These are phyloP conservation scores for Epichloe brachyelytri DNA, from an alignment of 2,329 filamentous ascomycete species.

Conservation along the genomic window DNA sequence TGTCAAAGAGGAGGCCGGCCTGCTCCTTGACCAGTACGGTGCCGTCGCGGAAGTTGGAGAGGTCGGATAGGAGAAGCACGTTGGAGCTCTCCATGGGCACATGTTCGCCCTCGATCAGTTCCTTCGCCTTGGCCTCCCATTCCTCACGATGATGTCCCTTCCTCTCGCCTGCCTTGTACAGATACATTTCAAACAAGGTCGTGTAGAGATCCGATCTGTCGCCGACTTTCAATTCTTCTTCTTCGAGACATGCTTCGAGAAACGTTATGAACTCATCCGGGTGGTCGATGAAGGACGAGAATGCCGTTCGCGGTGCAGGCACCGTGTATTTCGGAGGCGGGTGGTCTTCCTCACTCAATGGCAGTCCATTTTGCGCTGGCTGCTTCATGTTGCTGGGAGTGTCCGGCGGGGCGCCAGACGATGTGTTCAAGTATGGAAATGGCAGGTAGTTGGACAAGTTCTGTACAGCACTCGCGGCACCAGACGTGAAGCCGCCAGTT, in stretches of 20 bases:
- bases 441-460: conserved; percentile 76
- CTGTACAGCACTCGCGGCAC: conserved; percentile 66
- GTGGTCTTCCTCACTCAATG: conserved; percentile 34
- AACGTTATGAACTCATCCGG: conserved; percentile 85
- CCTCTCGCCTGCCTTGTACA: conserved; percentile 72
- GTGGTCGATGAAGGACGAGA: conserved; percentile 94
- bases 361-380: conserved; percentile 37
- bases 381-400: conserved; percentile 36
- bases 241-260: conserved; percentile 72
- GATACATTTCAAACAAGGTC: conserved; percentile 94
- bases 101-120: conserved; percentile 68
- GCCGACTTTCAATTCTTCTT: conserved; percentile 54
- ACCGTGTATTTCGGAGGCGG: conserved; percentile 52
- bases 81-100: conserved; percentile 89
- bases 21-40: conserved; percentile 90
- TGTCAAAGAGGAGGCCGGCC: conserved; percentile 82
- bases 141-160: conserved; percentile 52
- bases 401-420: conserved; percentile 36
- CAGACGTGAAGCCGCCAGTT: conserved; percentile 34
- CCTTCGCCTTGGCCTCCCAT: conserved; percentile 87
- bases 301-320: conserved; percentile 76
- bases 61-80: conserved; percentile 79
- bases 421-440: conserved; percentile 69
- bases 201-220: conserved; percentile 84
- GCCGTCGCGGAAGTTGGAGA: conserved; percentile 81